Percentiles rank a stretch among this genome's conserved stretches.
These are phyloP conservation scores for Albizia julibrissin DNA, from an alignment of 306 rosid species.

Conservation along the genomic window DNA sequence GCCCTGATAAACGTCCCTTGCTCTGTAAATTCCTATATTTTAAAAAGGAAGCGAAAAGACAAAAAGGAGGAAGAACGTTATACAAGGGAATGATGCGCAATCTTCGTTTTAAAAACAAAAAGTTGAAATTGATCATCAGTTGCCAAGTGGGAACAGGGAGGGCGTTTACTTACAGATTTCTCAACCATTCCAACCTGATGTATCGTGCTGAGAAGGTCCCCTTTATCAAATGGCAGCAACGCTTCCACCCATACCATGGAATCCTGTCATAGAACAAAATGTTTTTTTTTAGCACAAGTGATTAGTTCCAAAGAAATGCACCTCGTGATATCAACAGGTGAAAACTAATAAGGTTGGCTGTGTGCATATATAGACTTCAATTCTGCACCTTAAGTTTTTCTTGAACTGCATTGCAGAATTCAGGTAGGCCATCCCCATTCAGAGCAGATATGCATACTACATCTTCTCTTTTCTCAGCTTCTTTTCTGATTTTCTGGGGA, in stretches of 20 bases:
- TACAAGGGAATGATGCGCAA: slow-evolving; percentile 1
- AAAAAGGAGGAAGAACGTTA: slow-evolving; percentile 11
- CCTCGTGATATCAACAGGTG: neutral
- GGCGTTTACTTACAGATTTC: slow-evolving; percentile 70
- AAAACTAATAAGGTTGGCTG: neutral
- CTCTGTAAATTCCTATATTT: slow-evolving; percentile 75
- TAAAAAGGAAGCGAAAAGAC: slow-evolving; percentile 15
- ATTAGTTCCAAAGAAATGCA: slow-evolving; percentile 23
- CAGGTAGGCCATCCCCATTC: slow-evolving; percentile 68
- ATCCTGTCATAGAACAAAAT: slow-evolving; percentile 52
- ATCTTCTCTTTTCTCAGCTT: slow-evolving; percentile 77
- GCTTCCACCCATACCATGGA: slow-evolving; percentile 98
- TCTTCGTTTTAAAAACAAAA: slow-evolving; percentile 3
- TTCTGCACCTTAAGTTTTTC: slow-evolving; percentile 75
- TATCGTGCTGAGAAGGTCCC: slow-evolving; percentile 89
- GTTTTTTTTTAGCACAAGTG: slow-evolving; percentile 11
- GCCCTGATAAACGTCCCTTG: slow-evolving; percentile 86
- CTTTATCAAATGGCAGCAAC: slow-evolving; percentile 87
- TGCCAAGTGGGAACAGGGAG: slow-evolving; percentile 17
- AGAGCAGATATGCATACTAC: slow-evolving; percentile 87
- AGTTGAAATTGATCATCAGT: slow-evolving; percentile 11
- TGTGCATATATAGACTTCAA: slow-evolving; percentile 17
- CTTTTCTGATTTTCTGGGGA: slow-evolving; percentile 63
- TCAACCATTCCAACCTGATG: slow-evolving; percentile 97
- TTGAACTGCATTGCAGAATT: slow-evolving; percentile 80